Percentiles rank a stretch among this genome's conserved stretches.
Conservation (phyloP, 768 basidiomycete genomes). For the Hemileccinum impolitum region DNA sequence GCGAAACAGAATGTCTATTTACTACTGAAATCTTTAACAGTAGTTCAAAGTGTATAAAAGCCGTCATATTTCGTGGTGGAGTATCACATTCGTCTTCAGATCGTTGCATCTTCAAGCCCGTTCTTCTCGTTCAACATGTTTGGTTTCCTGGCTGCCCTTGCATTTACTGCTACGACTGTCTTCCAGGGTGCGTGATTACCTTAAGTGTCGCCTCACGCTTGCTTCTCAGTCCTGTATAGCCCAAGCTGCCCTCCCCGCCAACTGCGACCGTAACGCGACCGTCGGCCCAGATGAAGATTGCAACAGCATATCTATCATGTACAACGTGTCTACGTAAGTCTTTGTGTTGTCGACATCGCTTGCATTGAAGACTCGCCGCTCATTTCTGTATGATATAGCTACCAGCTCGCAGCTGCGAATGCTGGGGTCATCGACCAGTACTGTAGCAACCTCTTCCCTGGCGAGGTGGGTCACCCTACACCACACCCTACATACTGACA, state of each 20-base stretch:
- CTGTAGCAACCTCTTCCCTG: constrained; percentile 56
- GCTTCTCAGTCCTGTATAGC: constrained; percentile 34
- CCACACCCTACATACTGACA: background rate
- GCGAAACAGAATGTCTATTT: background rate
- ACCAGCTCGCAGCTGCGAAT: constrained; percentile 58
- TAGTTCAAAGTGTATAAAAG: constrained; percentile 18
- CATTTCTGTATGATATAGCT: constrained; percentile 30
- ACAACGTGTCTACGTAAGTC: constrained; percentile 64
- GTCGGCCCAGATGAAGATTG: constrained; percentile 59
- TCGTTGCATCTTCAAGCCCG: background rate
- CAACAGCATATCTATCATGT: constrained; percentile 56
- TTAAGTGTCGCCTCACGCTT: background rate
- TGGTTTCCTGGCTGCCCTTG: constrained; percentile 12
- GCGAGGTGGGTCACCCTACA: constrained; percentile 35
- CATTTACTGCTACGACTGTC: constrained; percentile 9
- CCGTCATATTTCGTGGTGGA: background rate
- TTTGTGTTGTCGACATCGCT: background rate
- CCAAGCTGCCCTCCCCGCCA: constrained; percentile 37
- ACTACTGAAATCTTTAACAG: background rate
- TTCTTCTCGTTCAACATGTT: constrained; percentile 15
- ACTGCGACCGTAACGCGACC: constrained; percentile 61
- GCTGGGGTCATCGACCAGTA: constrained; percentile 42
- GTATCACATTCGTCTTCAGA: background rate
- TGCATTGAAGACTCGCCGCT: background rate
- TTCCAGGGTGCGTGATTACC: constrained; percentile 16